Conservation (phyloP, 306 rosid genomes). For the Luffa acutangula region DNA sequence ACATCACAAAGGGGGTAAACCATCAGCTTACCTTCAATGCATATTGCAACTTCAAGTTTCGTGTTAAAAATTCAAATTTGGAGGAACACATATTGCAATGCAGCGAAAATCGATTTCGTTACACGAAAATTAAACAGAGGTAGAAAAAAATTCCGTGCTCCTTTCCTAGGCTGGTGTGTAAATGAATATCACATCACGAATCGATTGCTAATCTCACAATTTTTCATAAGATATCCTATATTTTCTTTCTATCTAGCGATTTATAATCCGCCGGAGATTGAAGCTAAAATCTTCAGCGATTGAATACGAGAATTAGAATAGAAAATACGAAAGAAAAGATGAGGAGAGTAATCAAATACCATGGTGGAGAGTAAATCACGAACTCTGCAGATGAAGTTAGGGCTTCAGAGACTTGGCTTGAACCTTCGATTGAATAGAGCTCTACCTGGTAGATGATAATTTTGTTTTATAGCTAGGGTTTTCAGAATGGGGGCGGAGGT, state of each 20-base stretch:
- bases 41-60: not conserved
- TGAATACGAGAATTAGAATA: not conserved
- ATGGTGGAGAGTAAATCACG: not conserved
- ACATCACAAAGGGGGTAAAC: not conserved
- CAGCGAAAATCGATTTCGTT: not conserved
- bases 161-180: not conserved
- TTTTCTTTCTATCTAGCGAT: not conserved
- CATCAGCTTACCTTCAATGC: too few relatives aligned
- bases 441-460: not conserved
- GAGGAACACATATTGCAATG: not conserved
- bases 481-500: not conserved
- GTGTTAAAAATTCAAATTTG: not conserved
- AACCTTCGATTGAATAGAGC: not conserved
- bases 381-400: not conserved
- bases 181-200: not conserved
- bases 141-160: not conserved
- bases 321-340: not conserved
- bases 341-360: not conserved
- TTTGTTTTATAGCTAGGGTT: not conserved
- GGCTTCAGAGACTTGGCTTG: not conserved
- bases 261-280: not conserved
- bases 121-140: not conserved
- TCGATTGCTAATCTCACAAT: not conserved
- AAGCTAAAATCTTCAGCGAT: not conserved
- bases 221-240: not conserved